Percentiles rank a stretch among this genome's conserved stretches.
Evolutionary conservation across 129 eudicot species (phyloP).

Genomic region (Scalesia atractyloides): DNA sequence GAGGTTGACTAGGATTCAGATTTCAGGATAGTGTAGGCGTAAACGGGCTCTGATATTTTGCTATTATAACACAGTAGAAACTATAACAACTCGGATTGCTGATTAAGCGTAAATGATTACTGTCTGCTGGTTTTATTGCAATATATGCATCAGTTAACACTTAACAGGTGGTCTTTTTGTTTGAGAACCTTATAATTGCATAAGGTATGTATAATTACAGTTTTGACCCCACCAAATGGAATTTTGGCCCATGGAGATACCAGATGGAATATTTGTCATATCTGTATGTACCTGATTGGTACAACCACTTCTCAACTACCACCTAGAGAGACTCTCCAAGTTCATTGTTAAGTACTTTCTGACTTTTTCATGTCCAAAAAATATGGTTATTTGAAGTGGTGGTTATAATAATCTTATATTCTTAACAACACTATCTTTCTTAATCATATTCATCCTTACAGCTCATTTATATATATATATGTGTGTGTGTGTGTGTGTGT

Average conservation of each 20-base stretch:
- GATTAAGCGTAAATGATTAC: slow-evolving; percentile 16
- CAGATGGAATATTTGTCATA: slow-evolving; percentile 34
- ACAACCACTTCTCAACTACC: slow-evolving; percentile 67
- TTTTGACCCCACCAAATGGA: slow-evolving; percentile 32
- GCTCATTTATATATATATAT: slow-evolving; percentile 29
- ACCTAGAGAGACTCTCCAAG: slow-evolving; percentile 26
- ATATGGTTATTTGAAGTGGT: slow-evolving; percentile 25
- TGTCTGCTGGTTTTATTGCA: slow-evolving; percentile 29
- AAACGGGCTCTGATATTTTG: slow-evolving; percentile 17
- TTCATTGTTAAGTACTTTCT: slow-evolving; percentile 25
- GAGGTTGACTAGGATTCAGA: slow-evolving; percentile 36
- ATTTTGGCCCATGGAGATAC: slow-evolving; percentile 35
- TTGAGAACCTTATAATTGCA: slow-evolving; percentile 26
- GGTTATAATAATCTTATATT: slow-evolving; percentile 34
- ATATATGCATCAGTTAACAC: slow-evolving; percentile 26
- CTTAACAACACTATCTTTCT: slow-evolving; percentile 24
- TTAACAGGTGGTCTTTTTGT: slow-evolving; percentile 29
- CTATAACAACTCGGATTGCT: not conserved
- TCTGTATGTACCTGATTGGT: slow-evolving; percentile 47
- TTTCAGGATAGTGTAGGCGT: slow-evolving; percentile 37
- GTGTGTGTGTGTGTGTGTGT: not conserved
- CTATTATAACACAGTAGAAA: slow-evolving; percentile 26
- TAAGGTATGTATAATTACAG: slow-evolving; percentile 27
- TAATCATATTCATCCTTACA: slow-evolving; percentile 39
- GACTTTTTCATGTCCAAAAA: slow-evolving; percentile 21